Conservation (phyloP, 2,329 filamentous ascomycete species). For the Pseudogymnoascus sp. region DNA sequence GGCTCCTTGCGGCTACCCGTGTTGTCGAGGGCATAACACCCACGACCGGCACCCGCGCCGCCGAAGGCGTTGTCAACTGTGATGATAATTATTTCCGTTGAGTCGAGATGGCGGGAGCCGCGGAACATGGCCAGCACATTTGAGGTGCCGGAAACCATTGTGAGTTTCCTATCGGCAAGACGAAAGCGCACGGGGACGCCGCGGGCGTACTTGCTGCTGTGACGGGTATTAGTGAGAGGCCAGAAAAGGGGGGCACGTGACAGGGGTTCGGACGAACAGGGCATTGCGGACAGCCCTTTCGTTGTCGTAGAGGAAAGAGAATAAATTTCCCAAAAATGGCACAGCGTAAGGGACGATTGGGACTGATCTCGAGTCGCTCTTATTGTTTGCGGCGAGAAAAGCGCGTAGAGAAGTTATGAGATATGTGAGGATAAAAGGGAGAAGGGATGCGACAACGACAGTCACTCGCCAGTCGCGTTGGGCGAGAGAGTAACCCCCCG, state of each 20-base stretch:
- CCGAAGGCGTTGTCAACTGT: slow-evolving; percentile 19
- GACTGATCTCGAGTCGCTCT: slow-evolving; percentile 11
- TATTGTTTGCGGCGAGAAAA: slow-evolving; percentile 3
- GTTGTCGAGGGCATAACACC: slow-evolving; percentile 13
- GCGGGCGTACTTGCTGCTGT: slow-evolving; percentile 15
- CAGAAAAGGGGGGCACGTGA: background rate
- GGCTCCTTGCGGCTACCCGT: slow-evolving; percentile 16
- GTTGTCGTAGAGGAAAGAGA: slow-evolving; percentile 17
- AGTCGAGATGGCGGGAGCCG: slow-evolving; percentile 16
- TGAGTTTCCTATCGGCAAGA: slow-evolving; percentile 14
- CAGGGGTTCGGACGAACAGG: slow-evolving; percentile 8
- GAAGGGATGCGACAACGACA: background rate
- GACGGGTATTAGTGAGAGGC: background rate
- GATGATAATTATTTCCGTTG: slow-evolving; percentile 12
- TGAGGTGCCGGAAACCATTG: slow-evolving; percentile 18
- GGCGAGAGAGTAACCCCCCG: background rate
- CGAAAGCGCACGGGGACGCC: slow-evolving; percentile 17
- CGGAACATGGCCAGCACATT: slow-evolving; percentile 18
- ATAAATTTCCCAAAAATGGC: slow-evolving; percentile 18
- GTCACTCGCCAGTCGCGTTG: background rate
- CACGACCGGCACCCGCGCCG: background rate
- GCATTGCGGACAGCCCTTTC: slow-evolving; percentile 13
- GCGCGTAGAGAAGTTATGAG: background rate
- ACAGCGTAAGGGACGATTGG: slow-evolving; percentile 18
- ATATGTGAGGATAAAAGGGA: background rate